A percentile compares a stretch with the other conserved stretches of the same genome.
phyloP scores from a whole-genome alignment of 305 asterid species.

The Fraxinus velutina region DNA sequence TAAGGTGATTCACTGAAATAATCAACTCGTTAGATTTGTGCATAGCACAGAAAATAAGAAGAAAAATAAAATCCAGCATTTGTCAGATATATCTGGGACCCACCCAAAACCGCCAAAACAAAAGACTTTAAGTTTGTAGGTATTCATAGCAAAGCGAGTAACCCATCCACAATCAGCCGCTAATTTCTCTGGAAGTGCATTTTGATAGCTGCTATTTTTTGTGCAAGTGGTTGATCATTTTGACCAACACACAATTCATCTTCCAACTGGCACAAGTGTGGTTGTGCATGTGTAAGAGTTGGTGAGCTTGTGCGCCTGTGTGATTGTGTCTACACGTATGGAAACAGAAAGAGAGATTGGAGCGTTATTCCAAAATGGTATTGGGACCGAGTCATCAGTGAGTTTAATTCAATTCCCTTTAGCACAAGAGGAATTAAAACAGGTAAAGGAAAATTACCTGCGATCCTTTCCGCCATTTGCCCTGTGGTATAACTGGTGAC shows the following conservation, averaged over 20 bases:
- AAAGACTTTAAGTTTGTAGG: slow-evolving; percentile 1
- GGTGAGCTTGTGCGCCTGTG: not conserved
- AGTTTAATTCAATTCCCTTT: slow-evolving; percentile 1
- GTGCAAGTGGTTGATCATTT: not conserved
- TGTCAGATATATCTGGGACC: not conserved
- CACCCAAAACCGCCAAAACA: not conserved
- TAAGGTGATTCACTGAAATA: slow-evolving; percentile 78
- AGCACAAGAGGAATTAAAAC: slow-evolving; percentile 14
- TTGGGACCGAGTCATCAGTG: not conserved
- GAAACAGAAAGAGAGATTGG: not conserved
- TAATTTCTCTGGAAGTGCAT: not conserved
- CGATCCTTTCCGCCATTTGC: slow-evolving; percentile 96
- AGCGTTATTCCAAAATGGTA: slow-evolving; percentile 2
- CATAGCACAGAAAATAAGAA: not conserved
- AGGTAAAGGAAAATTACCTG: slow-evolving; percentile 51
- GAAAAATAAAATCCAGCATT: slow-evolving; percentile 6
- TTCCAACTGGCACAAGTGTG: slow-evolving; percentile 5
- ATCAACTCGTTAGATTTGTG: slow-evolving; percentile 21
- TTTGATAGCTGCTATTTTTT: not conserved
- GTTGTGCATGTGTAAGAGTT: not conserved
- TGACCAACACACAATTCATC: not conserved
- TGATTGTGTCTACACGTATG: not conserved
- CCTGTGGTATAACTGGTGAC: slow-evolving; percentile 77
- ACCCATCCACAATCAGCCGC: not conserved
- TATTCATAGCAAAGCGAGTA: slow-evolving; percentile 8